Base-by-base conservation (phyloP, 2,329 filamentous ascomycete species). In the Cercospora canescens region DNA sequence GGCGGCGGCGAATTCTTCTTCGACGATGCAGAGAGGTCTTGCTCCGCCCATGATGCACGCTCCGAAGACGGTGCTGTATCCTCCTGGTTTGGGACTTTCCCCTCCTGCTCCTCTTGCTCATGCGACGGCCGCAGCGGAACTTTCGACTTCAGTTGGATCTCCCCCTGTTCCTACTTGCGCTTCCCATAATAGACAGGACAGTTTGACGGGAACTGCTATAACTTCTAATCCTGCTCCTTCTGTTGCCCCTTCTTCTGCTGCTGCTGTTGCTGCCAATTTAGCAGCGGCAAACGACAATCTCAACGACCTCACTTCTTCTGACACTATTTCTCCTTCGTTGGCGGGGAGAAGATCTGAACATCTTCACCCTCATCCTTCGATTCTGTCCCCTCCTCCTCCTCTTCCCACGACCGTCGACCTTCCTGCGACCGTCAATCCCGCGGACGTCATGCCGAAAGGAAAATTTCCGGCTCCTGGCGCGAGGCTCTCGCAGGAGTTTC, bases 171-270 rank as follows among this genome's bases (percentile, higher is more conserved):
- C 32, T 48, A 24, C 41, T 56, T 56, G 28, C 32, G 18, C 52
- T 56, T 56, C 52, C 11, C 28, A 56, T 21, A 56, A 56, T 56
- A 62, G 59, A 50, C 59, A 62, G 45, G 59, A 62, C 30, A 52
- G 39, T 28, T 62, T 62, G 59, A 34, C 30, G 24, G 59, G 30
- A 32, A 55, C 30, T 37, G 16, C 30, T 24, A 35, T 34, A 54
- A 26, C 59, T 39, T 45, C 28, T 34, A 56, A 35, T 56, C 18
- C 52, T 21, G n/a, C 52, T 21, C 34, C 18, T 24, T 2, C 21
- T 24, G 18, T 18, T 6, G 9, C 21, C 6, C 5, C 39, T n/a
- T 14, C 12, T 48, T 16, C 41, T 18, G n/a, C 5, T 18, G 16
- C 41, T 21, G 21, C 11, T 34, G 12, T 18, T 34, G 32, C 52